Evolutionary conservation across 345 rosid genomes (phyloP).

Genomic region (Abelmoschus esculentus): DNA sequence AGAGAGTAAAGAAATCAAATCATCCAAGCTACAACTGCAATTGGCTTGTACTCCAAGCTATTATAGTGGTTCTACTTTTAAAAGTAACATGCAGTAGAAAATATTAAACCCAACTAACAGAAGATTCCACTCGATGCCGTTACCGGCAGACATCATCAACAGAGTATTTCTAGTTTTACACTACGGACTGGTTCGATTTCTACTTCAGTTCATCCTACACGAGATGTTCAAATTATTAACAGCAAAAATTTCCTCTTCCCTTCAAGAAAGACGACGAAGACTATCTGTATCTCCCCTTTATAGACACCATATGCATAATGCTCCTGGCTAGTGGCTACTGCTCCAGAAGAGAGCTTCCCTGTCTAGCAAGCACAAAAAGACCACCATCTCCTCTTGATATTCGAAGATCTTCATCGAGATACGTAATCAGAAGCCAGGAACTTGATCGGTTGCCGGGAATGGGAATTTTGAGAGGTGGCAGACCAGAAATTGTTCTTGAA

Average conservation of each 20-base stretch:
- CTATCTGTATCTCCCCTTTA: too few relatives aligned
- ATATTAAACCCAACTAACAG: too few relatives aligned
- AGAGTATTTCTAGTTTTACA: neutral
- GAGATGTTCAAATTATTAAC: neutral
- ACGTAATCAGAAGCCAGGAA: slow-evolving; percentile 87
- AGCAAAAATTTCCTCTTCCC: slow-evolving; percentile 1
- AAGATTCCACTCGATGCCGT: too few relatives aligned
- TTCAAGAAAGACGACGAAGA: too few relatives aligned
- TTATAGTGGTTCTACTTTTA: too few relatives aligned
- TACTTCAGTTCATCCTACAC: neutral
- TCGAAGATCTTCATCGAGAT: slow-evolving; percentile 78
- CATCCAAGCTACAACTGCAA: too few relatives aligned
- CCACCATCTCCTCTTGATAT: slow-evolving; percentile 98
- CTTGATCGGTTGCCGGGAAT: slow-evolving; percentile 58
- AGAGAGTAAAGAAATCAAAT: too few relatives aligned
- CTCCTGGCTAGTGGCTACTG: slow-evolving; percentile 29
- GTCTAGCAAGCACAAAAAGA: slow-evolving; percentile 79
- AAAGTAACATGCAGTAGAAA: too few relatives aligned
- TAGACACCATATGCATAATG: neutral
- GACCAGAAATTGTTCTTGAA: slow-evolving; percentile 65
- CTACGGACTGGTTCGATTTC: neutral
- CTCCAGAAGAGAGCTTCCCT: slow-evolving; percentile 79
- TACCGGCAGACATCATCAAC: too few relatives aligned
- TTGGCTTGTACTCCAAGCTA: too few relatives aligned
- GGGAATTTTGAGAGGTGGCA: slow-evolving; percentile 73